phyloP scores from a whole-genome alignment of 345 rosid genomes.

The Eucalyptus leucophloia region DNA sequence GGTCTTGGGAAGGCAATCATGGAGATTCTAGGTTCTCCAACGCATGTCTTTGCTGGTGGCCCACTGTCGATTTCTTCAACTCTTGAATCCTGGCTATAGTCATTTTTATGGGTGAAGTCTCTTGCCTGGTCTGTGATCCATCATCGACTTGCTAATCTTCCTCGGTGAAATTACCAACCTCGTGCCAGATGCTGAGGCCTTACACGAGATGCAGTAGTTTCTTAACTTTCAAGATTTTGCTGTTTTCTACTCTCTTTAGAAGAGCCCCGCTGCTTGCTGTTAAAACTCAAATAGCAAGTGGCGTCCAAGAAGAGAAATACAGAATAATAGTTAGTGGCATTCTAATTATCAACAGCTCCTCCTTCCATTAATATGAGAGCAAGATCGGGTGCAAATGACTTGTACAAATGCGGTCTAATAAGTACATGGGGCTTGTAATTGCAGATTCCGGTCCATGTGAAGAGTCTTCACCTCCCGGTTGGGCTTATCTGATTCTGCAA shows the following conservation, averaged over 20 bases:
- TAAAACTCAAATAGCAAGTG: background rate
- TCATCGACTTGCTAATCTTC: background rate
- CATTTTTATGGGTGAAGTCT: background rate
- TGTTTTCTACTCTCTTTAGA: background rate
- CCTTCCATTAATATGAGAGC: background rate
- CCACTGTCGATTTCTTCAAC: background rate
- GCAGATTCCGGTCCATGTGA: background rate
- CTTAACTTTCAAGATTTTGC: background rate
- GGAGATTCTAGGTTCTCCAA: background rate
- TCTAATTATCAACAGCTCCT: background rate
- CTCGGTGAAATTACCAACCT: background rate
- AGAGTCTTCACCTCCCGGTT: background rate
- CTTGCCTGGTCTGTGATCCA: background rate
- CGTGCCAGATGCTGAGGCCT: background rate
- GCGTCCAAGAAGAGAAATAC: background rate
- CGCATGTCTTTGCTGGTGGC: background rate
- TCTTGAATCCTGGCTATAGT: background rate
- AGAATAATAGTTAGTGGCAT: background rate
- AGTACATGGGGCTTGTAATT: background rate
- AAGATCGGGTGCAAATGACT: background rate
- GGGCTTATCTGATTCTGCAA: background rate
- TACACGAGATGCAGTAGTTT: background rate
- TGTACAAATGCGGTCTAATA: background rate
- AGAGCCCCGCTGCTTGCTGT: background rate
- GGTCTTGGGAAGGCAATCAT: background rate